Evolutionary conservation across 108 stramenopile genomes (phyloP), one percentile per base, ranked within the genome.

Genomic region (Cyclotella atomus): DNA sequence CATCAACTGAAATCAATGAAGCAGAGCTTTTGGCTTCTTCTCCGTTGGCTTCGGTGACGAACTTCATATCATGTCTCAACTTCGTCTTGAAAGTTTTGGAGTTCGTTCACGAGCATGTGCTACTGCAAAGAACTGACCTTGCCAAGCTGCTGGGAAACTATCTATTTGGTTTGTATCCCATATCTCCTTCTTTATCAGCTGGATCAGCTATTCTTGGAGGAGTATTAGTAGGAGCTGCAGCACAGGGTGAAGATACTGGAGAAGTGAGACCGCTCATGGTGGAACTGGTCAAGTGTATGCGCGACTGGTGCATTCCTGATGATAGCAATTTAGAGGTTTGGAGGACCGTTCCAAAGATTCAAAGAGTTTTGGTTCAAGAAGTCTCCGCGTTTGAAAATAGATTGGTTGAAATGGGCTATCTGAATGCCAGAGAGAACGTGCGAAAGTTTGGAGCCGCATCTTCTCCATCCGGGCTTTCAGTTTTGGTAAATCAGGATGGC

Each of bases 91-190:
- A 52, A 19, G 66, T 88, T 15, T 68, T 91, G 10, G 59, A 44
- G 21, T 93, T 91, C 69, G 68, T 89, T 17, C 77, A 84, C 30
- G 49, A 77, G 12, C 73, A 84, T 29, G 77, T 87, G 2, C 69
- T 93, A 1, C 46, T 88, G 17, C 29, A 65, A 10, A 70, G 87
- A 10, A n/a, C 70, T 6, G 71, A 61, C 12, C 65, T 91, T 9
- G 86, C 86, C 23, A 38, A 64, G 7, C 32, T 84, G 24, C 77
- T 89, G 10, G 92, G 90, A 9, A 81, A 71, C 12, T 52, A 65
- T 34, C 57, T 89, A 12, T 90, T 90, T 35, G 88, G 89, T 19
- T 73, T 68, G 27, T 54, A 66, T 20, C 89, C 88, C 10, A 33
- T 84, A 3, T 67, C 77, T 8, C 52, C 79, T 34, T 65, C 82